Evolutionary conservation across 768 basidiomycete species (phyloP).

Genomic region (Naganishia friedmannii): DNA sequence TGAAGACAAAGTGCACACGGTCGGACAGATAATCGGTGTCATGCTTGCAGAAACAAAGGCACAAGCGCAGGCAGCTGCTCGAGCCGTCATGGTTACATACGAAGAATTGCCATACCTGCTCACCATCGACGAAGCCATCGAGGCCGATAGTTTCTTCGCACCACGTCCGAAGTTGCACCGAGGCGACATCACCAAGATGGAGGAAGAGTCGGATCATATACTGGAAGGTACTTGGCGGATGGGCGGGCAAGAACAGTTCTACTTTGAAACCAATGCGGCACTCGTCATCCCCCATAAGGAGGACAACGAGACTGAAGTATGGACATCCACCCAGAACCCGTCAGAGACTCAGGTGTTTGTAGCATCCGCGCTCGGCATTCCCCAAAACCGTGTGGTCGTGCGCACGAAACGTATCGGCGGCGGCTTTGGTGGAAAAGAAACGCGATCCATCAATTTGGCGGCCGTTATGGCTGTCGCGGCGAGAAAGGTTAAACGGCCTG

Average conservation of each 20-base stretch:
- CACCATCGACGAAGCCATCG: constrained; percentile 39
- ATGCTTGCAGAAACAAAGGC: constrained; percentile 39
- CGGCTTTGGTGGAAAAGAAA: constrained; percentile 42
- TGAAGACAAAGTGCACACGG: constrained; percentile 35
- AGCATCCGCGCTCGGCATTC: constrained; percentile 39
- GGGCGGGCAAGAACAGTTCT: constrained; percentile 40
- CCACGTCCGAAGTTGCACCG: constrained; percentile 36
- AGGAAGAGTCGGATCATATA: constrained; percentile 33
- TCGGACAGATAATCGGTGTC: constrained; percentile 38
- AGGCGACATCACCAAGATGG: constrained; percentile 33
- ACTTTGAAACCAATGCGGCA: constrained; percentile 36
- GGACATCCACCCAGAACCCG: constrained; percentile 36
- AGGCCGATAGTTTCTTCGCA: constrained; percentile 27
- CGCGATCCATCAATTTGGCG: constrained; percentile 33
- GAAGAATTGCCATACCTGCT: constrained; percentile 39
- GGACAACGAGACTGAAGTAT: constrained; percentile 41
- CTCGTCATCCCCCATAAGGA: constrained; percentile 40
- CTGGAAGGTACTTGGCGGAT: constrained; percentile 33
- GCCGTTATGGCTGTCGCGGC: constrained; percentile 38
- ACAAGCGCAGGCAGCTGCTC: constrained; percentile 37
- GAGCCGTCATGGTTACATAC: constrained; percentile 38
- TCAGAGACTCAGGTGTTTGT: constrained; percentile 39
- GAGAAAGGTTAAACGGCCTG: constrained; percentile 35
- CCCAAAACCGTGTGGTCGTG: constrained; percentile 35
- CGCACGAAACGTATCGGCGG: constrained; percentile 38